Conservation (phyloP, 805 yeast genomes). For the Nematodospora valgi region DNA sequence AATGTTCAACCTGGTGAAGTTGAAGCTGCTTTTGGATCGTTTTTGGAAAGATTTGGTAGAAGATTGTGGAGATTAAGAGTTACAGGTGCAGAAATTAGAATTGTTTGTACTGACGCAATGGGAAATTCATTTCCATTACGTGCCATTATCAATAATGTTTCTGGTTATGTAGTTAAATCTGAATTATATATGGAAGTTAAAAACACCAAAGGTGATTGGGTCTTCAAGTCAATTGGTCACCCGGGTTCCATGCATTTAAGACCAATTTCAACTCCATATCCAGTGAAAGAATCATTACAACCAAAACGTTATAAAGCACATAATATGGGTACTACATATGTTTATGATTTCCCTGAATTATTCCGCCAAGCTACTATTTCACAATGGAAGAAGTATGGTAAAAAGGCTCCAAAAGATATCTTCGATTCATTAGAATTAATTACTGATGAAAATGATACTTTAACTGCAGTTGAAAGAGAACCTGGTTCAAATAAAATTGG, state of each 20-base stretch:
- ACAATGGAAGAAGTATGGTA: slow-evolving; percentile 73
- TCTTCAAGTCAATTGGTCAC: slow-evolving; percentile 89
- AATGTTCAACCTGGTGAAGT: slow-evolving; percentile 93
- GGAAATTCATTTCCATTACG: slow-evolving; percentile 94
- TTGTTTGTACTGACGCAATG: slow-evolving; percentile 85
- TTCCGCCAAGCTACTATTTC: slow-evolving; percentile 88
- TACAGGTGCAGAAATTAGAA: slow-evolving; percentile 96
- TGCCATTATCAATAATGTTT: slow-evolving; percentile 93
- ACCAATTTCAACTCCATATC: slow-evolving; percentile 92
- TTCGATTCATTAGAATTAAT: slow-evolving; percentile 82
- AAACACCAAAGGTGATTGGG: slow-evolving; percentile 93
- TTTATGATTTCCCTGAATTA: slow-evolving; percentile 97
- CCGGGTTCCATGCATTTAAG: slow-evolving; percentile 98
- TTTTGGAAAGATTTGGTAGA: slow-evolving; percentile 95
- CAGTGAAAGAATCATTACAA: slow-evolving; percentile 96
- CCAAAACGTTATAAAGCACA: slow-evolving; percentile 99
- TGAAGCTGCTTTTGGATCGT: slow-evolving; percentile 96
- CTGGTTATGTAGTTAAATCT: slow-evolving; percentile 95
- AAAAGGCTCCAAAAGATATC: slow-evolving; percentile 71
- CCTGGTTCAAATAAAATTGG: slow-evolving; percentile 96
- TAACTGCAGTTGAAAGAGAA: slow-evolving; percentile 89
- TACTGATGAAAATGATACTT: slow-evolving; percentile 65
- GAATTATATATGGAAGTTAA: slow-evolving; percentile 93
- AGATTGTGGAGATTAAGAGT: slow-evolving; percentile 95
- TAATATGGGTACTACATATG: slow-evolving; percentile 96